Evolutionary conservation across 1,284 basidiomycete genomes (phyloP).

Genomic region (Sanguinoderma infundibulare): DNA sequence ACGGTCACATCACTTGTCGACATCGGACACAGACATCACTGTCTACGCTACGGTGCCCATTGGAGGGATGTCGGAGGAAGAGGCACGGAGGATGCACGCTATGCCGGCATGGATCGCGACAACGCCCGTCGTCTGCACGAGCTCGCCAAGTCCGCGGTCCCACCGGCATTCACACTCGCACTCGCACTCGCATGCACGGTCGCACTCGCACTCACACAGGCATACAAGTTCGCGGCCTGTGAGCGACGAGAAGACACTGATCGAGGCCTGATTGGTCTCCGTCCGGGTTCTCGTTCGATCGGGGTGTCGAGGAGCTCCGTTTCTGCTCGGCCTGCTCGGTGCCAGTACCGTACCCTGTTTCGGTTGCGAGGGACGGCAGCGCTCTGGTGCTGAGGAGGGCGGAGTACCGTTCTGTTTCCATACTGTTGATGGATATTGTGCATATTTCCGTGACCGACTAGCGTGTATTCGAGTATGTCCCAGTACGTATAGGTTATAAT

Average conservation of each 20-base stretch:
- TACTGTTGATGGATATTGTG: constrained; percentile 7
- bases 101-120: constrained; percentile 66
- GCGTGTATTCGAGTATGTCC: constrained; percentile 23
- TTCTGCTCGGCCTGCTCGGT: not conserved
- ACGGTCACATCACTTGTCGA: constrained; percentile 16
- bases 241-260: constrained; percentile 39
- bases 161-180: constrained; percentile 27
- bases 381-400: not conserved
- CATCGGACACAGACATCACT: constrained; percentile 35
- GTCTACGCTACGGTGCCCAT: constrained; percentile 76
- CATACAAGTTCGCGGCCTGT: constrained; percentile 37
- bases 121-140: constrained; percentile 11
- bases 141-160: constrained; percentile 10
- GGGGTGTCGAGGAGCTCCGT: not conserved
- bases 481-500: constrained; percentile 26
- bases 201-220: constrained; percentile 25
- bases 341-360: not conserved
- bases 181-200: constrained; percentile 12
- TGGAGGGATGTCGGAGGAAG: constrained; percentile 51
- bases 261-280: constrained; percentile 6
- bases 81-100: constrained; percentile 59
- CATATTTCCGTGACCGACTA: constrained; percentile 2
- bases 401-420: not conserved
- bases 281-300: not conserved
- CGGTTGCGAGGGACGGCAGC: not conserved